A percentile compares a stretch with the other conserved stretches of the same genome.
Evolutionary conservation across 2,329 filamentous ascomycete species (phyloP).

Genomic region (Calycina marina): DNA sequence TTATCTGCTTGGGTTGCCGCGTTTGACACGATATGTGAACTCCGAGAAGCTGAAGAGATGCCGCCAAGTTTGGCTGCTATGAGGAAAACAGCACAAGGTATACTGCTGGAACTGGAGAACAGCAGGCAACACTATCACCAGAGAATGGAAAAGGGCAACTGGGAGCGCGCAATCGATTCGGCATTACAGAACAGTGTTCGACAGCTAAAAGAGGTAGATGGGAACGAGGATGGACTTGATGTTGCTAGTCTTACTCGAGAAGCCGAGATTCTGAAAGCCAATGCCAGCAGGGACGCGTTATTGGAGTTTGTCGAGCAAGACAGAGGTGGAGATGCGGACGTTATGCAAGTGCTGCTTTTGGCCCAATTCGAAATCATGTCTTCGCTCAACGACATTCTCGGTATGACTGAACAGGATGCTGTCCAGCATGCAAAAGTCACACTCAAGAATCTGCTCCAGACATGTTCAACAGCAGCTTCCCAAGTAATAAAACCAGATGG

Average conservation of each 20-base stretch:
- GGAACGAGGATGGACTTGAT: constrained; percentile 50
- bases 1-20: constrained; percentile 88
- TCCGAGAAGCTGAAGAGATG: constrained; percentile 53
- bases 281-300: constrained; percentile 68
- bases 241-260: constrained; percentile 62
- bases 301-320: constrained; percentile 71
- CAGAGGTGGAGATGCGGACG: constrained; percentile 59
- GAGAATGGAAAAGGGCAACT: constrained; percentile 62
- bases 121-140: constrained; percentile 87
- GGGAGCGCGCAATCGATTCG: constrained; percentile 78
- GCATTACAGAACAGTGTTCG: constrained; percentile 74
- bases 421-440: constrained; percentile 64
- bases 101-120: constrained; percentile 75
- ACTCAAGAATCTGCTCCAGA: constrained; percentile 63
- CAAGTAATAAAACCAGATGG: constrained; percentile 89
- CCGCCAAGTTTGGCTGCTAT: constrained; percentile 58
- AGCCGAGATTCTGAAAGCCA: constrained; percentile 70
- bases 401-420: constrained; percentile 73
- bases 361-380: constrained; percentile 87
- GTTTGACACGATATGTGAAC: constrained; percentile 71
- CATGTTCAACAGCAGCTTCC: constrained; percentile 58
- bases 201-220: constrained; percentile 61
- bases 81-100: constrained; percentile 77
- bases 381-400: constrained; percentile 66
- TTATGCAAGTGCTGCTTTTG: constrained; percentile 70